Evolutionary conservation across 495 filamentous ascomycete species (phyloP).

Genomic region (Podospora australis): DNA sequence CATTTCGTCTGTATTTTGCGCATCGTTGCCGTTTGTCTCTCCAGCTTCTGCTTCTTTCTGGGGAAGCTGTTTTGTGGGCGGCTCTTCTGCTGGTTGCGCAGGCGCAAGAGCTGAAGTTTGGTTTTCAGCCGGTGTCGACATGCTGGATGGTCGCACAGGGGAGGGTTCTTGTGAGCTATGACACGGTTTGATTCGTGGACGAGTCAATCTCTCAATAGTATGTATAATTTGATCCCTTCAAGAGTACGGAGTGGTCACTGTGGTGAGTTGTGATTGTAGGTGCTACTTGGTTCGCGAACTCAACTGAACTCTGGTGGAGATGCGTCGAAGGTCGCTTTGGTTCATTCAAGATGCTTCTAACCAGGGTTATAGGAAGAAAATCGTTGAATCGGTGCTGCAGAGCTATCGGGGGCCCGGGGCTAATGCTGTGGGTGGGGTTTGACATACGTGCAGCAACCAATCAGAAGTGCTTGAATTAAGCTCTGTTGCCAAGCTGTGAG

Average conservation of each 20-base stretch:
- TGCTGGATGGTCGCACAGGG: slow-evolving; percentile 2
- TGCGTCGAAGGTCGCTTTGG: too few relatives aligned
- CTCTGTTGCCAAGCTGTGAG: neutral
- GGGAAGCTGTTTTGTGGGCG: neutral
- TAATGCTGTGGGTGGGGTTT: neutral
- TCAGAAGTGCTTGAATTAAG: neutral
- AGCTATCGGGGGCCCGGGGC: too few relatives aligned
- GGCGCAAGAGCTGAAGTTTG: slow-evolving; percentile 1
- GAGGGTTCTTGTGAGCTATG: neutral
- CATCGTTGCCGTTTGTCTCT: neutral
- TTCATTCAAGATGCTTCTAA: too few relatives aligned
- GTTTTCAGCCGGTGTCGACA: slow-evolving; percentile 1
- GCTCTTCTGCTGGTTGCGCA: neutral
- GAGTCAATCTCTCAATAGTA: too few relatives aligned
- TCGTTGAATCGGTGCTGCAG: too few relatives aligned
- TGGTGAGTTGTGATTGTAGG: too few relatives aligned
- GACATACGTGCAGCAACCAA: neutral
- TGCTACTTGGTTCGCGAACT: too few relatives aligned
- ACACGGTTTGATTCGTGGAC: too few relatives aligned
- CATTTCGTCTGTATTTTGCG: neutral
- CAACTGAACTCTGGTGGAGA: too few relatives aligned
- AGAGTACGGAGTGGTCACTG: too few relatives aligned
- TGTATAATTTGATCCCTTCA: too few relatives aligned
- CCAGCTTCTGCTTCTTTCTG: neutral
- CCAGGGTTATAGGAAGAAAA: too few relatives aligned